A percentile compares a stretch with the other conserved stretches of the same genome.
Conservation (phyloP, 2,329 filamentous ascomycete species). For the Ophiocordyceps polyrhachis-furcata region DNA sequence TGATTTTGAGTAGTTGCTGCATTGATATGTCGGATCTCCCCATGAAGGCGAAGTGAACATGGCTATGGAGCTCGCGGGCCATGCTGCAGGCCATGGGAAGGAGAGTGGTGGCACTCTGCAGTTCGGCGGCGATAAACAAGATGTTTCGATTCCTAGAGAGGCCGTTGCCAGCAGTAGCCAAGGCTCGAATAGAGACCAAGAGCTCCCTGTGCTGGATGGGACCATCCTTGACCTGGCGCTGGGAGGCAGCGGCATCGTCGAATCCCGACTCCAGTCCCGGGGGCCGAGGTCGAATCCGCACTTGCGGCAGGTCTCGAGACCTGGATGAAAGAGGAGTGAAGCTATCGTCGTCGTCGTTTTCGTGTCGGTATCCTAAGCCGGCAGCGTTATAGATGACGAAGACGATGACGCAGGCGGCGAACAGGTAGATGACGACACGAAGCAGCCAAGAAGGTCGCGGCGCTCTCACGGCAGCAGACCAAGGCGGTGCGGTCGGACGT, state of each 20-base stretch:
- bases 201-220: conserved; percentile 51
- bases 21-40: conserved; percentile 53
- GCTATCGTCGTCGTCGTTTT: not conserved
- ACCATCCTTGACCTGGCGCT: conserved; percentile 24
- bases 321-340: too few species aligned
- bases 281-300: not conserved
- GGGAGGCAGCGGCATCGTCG: not conserved
- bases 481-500: conserved; percentile 9
- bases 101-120: conserved; percentile 53
- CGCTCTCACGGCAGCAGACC: conserved; percentile 21
- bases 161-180: conserved; percentile 32
- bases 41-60: conserved; percentile 68
- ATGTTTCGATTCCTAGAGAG: conserved; percentile 45
- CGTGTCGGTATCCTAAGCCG: conserved; percentile 8
- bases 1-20: conserved; percentile 52
- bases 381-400: conserved; percentile 16
- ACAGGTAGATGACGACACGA: conserved; percentile 27
- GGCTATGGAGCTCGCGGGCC: conserved; percentile 47
- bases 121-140: conserved; percentile 58
- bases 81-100: conserved; percentile 79
- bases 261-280: not conserved
- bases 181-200: conserved; percentile 40
- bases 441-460: conserved; percentile 33
- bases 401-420: conserved; percentile 35
- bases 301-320: not conserved